phyloP scores from a whole-genome alignment of 2,329 filamentous ascomycete species.

The Colletotrichum zoysiae region DNA sequence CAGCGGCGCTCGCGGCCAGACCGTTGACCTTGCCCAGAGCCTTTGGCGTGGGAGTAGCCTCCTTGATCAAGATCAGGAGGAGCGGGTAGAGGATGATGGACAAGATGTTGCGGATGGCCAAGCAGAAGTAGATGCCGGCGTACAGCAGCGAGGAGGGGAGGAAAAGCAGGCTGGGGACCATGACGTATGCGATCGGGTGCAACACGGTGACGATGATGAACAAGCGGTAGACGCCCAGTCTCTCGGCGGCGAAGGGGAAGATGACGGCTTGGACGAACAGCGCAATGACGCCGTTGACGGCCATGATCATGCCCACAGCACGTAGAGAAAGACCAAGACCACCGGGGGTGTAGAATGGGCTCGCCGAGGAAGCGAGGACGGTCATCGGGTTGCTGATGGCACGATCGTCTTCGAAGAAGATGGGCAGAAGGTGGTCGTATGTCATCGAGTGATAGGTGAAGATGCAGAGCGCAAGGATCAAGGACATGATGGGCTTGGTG shows the following conservation, averaged over 20 bases:
- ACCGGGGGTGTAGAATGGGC: conserved; percentile 68
- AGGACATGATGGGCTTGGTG: conserved; percentile 75
- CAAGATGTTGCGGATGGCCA: conserved; percentile 70
- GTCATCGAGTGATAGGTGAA: conserved; percentile 98
- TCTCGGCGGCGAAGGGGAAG: conserved; percentile 71
- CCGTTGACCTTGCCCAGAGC: conserved; percentile 76
- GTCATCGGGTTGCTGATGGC: conserved; percentile 53
- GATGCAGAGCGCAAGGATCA: conserved; percentile 86
- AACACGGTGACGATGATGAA: conserved; percentile 70
- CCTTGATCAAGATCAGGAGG: conserved; percentile 76
- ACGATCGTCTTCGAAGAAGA: conserved; percentile 87
- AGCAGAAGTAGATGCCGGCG: conserved; percentile 69
- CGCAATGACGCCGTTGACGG: conserved; percentile 69
- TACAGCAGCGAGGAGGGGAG: conserved; percentile 65
- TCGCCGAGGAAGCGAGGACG: conserved; percentile 50
- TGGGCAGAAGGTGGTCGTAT: conserved; percentile 91
- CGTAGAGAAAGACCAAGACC: conserved; percentile 73
- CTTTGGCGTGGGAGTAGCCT: conserved; percentile 68
- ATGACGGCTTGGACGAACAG: conserved; percentile 70
- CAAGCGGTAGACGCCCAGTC: conserved; percentile 69
- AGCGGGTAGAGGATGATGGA: conserved; percentile 75
- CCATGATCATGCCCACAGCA: conserved; percentile 72
- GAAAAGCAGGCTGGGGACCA: conserved; percentile 70
- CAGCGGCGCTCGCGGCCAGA: conserved; percentile 73
- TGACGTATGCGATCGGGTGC: conserved; percentile 71